Base-by-base conservation (phyloP, 345 rosid species). In the Turnera subulata region DNA sequence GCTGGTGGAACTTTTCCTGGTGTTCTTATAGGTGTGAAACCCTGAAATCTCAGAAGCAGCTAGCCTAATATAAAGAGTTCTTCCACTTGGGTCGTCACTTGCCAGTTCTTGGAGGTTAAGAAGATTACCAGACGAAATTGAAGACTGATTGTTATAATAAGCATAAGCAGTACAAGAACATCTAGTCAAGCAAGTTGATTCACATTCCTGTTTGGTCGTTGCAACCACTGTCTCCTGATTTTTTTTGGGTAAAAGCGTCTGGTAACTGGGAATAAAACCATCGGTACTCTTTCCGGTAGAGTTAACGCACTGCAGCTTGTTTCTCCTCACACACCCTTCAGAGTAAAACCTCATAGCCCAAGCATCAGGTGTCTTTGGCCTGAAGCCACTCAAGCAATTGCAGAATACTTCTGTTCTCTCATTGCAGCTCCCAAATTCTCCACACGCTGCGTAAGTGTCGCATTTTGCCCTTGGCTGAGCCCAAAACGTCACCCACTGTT, bases 351-450 rank as follows among this genome's bases (percentile, higher is more conserved):
- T 29, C n/a, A n/a, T n/a, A n/a, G n/a, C n/a, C 81, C 75, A 73
- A 16, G 62, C 61, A 0, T 33, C 11, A 15, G 19, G 29, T 1
- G 66, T 61, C 8, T 46, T 51, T 7, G 72, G 75, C 21, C 11
- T 19, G 50, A 76, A 76, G 29, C 78, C 75, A 2, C 2, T 16
- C 56, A 65, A 26, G 33, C 81, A 76, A n/a, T 11, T 2, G 50
- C 77, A 72, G 33, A 52, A 18, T 16, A 23, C n/a, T n/a, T n/a
- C n/a, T n/a, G n/a, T n/a, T 3, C 24, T 14, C 43, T 37, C 63
- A 18, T 35, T 46, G 55, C 78, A 71, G 23, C 8, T 32, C 29
- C 67, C 65, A 47, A 61, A 58, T 56, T 60, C 53, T 21, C 78
- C 80, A 40, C 67, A 78, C 17, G 15, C 38, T 25, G 50, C 75